phyloP scores from a whole-genome alignment of 2,329 filamentous ascomycete genomes.

The Microdochium bolleyi region DNA sequence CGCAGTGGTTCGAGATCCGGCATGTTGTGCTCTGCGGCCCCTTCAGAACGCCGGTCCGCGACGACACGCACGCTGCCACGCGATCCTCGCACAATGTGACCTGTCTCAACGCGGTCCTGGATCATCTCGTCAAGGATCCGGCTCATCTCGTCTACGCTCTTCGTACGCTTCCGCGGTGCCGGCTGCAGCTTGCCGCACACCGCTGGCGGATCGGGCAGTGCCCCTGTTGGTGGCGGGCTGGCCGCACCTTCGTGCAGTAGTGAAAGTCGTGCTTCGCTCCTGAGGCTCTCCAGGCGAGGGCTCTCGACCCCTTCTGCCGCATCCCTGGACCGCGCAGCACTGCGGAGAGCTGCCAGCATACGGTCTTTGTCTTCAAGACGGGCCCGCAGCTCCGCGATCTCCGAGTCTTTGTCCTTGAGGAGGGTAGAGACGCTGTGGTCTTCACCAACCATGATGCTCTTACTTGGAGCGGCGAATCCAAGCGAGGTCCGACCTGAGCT shows the following conservation, averaged over 20 bases:
- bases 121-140: slow-evolving; percentile 96
- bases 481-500: slow-evolving; percentile 84
- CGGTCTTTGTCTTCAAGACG: slow-evolving; percentile 90
- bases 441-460: slow-evolving; percentile 64
- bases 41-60: slow-evolving; percentile 31
- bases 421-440: slow-evolving; percentile 66
- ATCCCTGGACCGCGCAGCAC: slow-evolving; percentile 78
- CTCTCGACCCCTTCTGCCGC: slow-evolving; percentile 52
- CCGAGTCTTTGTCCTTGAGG: slow-evolving; percentile 81
- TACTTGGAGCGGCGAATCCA: slow-evolving; percentile 54
- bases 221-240: slow-evolving; percentile 21
- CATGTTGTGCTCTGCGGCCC: slow-evolving; percentile 19
- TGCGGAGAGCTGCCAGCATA: slow-evolving; percentile 83
- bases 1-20: slow-evolving; percentile 29
- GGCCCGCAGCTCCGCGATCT: slow-evolving; percentile 85
- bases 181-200: neutral
- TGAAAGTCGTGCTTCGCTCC: slow-evolving; percentile 15
- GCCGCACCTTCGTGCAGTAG: slow-evolving; percentile 20
- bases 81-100: slow-evolving; percentile 58
- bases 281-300: neutral
- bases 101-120: slow-evolving; percentile 73
- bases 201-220: slow-evolving; percentile 19
- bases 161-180: slow-evolving; percentile 40
- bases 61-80: slow-evolving; percentile 60
- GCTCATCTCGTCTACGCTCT: slow-evolving; percentile 86